Evolutionary conservation across 768 basidiomycete genomes (phyloP), one percentile per base, ranked within the genome.

Genomic region (Ramaria rubella): DNA sequence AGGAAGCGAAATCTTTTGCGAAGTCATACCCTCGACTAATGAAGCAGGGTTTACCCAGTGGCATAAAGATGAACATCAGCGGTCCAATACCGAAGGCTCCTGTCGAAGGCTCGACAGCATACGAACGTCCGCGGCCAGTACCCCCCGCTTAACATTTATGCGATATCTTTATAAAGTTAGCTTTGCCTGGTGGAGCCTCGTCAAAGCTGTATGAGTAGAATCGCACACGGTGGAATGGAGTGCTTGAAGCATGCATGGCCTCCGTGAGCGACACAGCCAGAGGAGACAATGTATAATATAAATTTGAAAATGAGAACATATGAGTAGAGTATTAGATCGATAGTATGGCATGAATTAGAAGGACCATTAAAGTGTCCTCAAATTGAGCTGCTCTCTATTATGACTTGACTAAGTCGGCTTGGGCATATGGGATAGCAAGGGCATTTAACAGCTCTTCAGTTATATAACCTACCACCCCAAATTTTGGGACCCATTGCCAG

Each of bases 401-500:
- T 38, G 36, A 38, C n/a, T n/a, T n/a, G n/a, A 38, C 36, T 11
- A n/a, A 42, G 2, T 7, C n/a, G 9, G n/a, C 14, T 3, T 48
- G 46, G 14, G 46, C 2, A 15, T 5, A 48, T 4, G 46, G 46
- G 17, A 11, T 30, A 9, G n/a, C 2, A 26, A 48, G 4, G 23
- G 46, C 23, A 2, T 30, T 5, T 7, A 48, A 26, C 26, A 27
- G 26, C 29, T 12, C 46, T 48, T 48, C 46, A n/a, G 4, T 30
- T 19, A 17, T 15, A 27, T 21, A 26, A 33, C 74, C 68, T 4
- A 75, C 60, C 4, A 73, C 72, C 0, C 82, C 83, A 23, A 60
- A 51, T 8, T 63, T 70, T 0, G 82, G 74, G 27, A 69, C 69
- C 83, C 83, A 86, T 56, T 75, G 63, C 57, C 73, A 75, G 5